Percentiles rank a stretch among this genome's conserved stretches.
These are phyloP conservation scores for Fomitiporia mediterranea DNA, from an alignment of 1,284 basidiomycete genomes.

Conservation along the genomic window DNA sequence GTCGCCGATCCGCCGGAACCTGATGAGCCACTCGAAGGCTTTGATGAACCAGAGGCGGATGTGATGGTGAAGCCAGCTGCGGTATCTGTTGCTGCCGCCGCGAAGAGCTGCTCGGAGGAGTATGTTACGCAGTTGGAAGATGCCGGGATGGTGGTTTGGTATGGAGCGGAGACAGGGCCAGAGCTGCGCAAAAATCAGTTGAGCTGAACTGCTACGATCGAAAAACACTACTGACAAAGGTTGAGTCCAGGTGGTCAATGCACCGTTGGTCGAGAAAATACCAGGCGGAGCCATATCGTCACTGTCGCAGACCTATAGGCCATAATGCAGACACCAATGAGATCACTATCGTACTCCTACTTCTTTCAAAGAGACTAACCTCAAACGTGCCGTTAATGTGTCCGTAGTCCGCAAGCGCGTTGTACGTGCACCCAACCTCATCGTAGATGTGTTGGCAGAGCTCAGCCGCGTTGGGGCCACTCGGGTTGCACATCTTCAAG, in stretches of 20 bases:
- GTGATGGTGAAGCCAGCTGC: conserved; percentile 13
- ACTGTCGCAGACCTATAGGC: conserved; percentile 26
- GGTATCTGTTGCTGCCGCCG: conserved; percentile 23
- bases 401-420: conserved; percentile 21
- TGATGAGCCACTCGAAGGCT: neutral
- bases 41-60: conserved; percentile 2
- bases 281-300: conserved; percentile 28
- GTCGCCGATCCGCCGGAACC: neutral
- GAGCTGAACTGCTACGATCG: neutral
- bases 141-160: conserved; percentile 30
- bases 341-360: neutral
- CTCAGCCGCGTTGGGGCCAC: conserved; percentile 13
- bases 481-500: conserved; percentile 22
- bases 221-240: conserved; percentile 6
- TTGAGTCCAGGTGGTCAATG: conserved; percentile 21
- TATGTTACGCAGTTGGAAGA: conserved; percentile 35
- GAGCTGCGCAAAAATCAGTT: neutral
- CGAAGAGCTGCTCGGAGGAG: conserved; percentile 32
- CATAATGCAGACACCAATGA: neutral
- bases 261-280: conserved; percentile 20
- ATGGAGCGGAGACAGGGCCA: conserved; percentile 27
- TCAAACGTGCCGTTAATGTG: conserved; percentile 27
- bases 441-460: conserved; percentile 25
- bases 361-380: neutral
- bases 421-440: conserved; percentile 22